These are phyloP conservation scores for Rusavskia elegans DNA, from an alignment of 495 filamentous ascomycete genomes.

Conservation along the genomic window DNA sequence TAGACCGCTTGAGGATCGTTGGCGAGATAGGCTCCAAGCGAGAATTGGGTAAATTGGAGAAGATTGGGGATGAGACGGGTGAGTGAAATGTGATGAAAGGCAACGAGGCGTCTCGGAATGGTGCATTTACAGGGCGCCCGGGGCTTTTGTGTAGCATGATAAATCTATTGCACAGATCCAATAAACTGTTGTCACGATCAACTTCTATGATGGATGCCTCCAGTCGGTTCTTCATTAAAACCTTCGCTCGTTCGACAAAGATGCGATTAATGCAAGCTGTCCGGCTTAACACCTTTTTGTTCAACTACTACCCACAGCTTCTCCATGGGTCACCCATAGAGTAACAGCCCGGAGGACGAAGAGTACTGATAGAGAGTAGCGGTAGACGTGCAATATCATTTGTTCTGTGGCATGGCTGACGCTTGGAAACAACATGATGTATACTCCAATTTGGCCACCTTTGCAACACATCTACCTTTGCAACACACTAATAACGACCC, in stretches of 20 bases:
- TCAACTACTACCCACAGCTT: conserved; percentile 6
- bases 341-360: neutral
- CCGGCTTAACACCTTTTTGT: neutral
- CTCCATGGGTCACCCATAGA: neutral
- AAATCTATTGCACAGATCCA: neutral
- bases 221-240: too few relatives aligned
- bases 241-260: too few relatives aligned
- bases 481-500: too few relatives aligned
- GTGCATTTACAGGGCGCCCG: neutral
- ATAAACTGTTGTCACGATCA: too few relatives aligned
- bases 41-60: conserved; percentile 87
- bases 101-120: neutral
- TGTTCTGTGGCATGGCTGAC: conserved; percentile 47
- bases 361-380: neutral
- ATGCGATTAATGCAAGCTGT: neutral
- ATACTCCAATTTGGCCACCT: too few relatives aligned
- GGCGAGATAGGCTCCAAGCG: conserved; percentile 89
- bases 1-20: conserved; percentile 74
- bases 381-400: conserved; percentile 42
- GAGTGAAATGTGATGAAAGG: conserved; percentile 27
- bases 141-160: neutral
- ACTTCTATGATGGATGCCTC: too few relatives aligned
- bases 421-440: conserved; percentile 39
- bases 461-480: too few relatives aligned
- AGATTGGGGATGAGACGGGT: conserved; percentile 66